Base-by-base conservation (phyloP, 2,329 filamentous ascomycete genomes). In the Xylariales sp. region DNA sequence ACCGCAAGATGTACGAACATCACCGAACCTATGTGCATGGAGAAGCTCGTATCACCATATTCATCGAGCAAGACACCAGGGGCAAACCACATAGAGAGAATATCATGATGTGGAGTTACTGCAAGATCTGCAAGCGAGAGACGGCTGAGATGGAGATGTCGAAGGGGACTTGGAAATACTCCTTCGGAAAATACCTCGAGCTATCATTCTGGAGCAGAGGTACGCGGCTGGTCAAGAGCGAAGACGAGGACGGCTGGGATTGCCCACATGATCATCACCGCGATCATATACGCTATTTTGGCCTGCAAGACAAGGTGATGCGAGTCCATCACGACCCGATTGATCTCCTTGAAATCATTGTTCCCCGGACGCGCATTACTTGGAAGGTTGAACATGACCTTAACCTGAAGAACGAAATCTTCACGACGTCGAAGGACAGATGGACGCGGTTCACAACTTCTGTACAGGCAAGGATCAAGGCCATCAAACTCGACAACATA, bases 341-440 rank as follows among this genome's bases (percentile, higher is more conserved):
- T 43, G 88, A 93, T 51, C 76, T 98, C 6, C 82, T 97, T 27
- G 94, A 98, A 60, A 90, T 98, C 45, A 84, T 95, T 39, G 93
- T 97, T 2, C 93, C 93, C 2, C 79, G 90, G 43, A 81, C 89
- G 19, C 80, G 87, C 42, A 86, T 98, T 38, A 96, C 91, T 0
- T 98, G 94, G 91, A 97, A 96, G 61, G 93, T 98, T 19, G 91
- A 95, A 51, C 86, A 94, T 49, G 93, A 98, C 58, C 68, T 98
- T 36, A 85, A 77, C 50, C 75, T 98, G 53, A 95, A 95, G 62
- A 98, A 98, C 53, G 88, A 95, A 18, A 81, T 95, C 22, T 98
- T 87, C 58, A 73, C 71, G 16, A 85, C 83, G 56, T 86, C 85
- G 46, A 87, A 95, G 56, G 82, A 88, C 40, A 81, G 88, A 25